These are phyloP conservation scores for Aureobasidium musti DNA, from an alignment of 2,329 filamentous ascomycete genomes.

Conservation along the genomic window DNA sequence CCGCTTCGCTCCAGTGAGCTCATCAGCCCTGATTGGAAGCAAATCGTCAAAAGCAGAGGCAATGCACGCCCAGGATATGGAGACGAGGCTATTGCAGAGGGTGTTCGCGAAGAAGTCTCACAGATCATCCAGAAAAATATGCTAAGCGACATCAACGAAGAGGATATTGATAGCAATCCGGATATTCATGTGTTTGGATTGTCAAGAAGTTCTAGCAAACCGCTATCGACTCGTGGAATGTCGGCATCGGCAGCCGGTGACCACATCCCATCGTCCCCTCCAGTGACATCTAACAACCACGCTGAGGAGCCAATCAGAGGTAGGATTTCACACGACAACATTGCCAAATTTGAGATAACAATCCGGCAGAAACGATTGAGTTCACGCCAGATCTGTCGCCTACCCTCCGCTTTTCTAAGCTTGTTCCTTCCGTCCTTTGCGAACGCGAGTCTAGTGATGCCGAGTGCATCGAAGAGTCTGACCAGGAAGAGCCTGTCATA, in stretches of 20 bases:
- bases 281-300: not conserved
- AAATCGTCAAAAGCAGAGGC: not conserved
- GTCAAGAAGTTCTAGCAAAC: not conserved
- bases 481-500: not conserved
- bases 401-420: not conserved
- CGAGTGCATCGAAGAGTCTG: not conserved
- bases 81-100: not conserved
- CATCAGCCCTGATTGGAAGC: not conserved
- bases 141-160: not conserved
- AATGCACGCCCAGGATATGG: not conserved
- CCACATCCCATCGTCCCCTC: not conserved
- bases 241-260: not conserved
- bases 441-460: not conserved
- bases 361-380: not conserved
- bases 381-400: not conserved
- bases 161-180: not conserved
- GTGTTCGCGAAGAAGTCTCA: not conserved
- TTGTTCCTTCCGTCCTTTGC: not conserved
- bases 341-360: not conserved
- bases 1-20: not conserved
- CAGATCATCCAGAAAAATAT: not conserved
- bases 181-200: not conserved
- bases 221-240: not conserved
- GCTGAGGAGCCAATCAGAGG: slow-evolving; percentile 1
- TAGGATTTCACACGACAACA: not conserved